Conservation (phyloP, 768 basidiomycete species). For the Boletus pseudopeckii region DNA sequence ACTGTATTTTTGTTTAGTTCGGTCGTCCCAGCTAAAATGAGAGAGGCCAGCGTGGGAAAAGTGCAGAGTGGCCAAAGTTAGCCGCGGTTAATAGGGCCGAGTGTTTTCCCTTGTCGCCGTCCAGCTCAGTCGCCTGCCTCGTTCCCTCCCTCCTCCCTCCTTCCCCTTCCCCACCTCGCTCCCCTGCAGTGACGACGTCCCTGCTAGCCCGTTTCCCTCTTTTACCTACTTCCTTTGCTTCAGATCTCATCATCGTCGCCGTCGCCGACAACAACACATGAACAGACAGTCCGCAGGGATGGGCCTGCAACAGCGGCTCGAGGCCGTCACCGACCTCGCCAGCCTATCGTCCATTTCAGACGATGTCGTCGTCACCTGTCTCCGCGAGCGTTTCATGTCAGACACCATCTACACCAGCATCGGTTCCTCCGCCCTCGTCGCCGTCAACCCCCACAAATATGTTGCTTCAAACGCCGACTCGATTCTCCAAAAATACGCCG, state of each 20-base stretch:
- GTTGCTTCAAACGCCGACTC: slow-evolving; percentile 81
- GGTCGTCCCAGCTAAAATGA: background rate
- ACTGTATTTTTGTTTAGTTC: background rate
- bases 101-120: slow-evolving; percentile 23
- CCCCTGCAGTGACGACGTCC: slow-evolving; percentile 5
- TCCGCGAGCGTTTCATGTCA: slow-evolving; percentile 83
- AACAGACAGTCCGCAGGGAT: slow-evolving; percentile 46
- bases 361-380: slow-evolving; percentile 79
- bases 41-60: slow-evolving; percentile 23
- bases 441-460: slow-evolving; percentile 93
- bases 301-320: slow-evolving; percentile 64
- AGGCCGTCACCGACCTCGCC: slow-evolving; percentile 68
- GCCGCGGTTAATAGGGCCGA: slow-evolving; percentile 21
- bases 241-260: background rate
- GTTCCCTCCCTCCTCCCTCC: slow-evolving; percentile 6
- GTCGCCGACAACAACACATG: slow-evolving; percentile 14
- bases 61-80: slow-evolving; percentile 15
- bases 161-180: slow-evolving; percentile 7
- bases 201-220: background rate
- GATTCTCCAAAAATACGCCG: slow-evolving; percentile 78
- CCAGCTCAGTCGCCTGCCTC: slow-evolving; percentile 16
- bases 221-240: background rate
- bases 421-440: slow-evolving; percentile 71
- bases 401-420: slow-evolving; percentile 78
- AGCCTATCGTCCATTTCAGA: slow-evolving; percentile 66